Conservation (phyloP, 1,139 yeast species). For the Pichia sp. region DNA sequence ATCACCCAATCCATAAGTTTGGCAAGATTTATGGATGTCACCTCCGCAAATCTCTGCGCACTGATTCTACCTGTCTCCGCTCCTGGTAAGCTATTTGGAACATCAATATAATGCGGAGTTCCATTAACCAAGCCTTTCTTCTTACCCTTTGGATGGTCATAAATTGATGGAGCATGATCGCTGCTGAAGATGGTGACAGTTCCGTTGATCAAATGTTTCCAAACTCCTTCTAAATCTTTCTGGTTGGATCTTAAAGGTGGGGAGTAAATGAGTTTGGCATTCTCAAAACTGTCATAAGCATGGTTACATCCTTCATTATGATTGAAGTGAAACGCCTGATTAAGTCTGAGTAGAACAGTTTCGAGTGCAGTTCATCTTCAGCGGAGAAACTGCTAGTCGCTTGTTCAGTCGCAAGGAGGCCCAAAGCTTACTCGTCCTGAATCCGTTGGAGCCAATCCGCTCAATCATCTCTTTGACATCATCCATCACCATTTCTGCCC, state of each 20-base stretch:
- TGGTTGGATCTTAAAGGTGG: conserved; percentile 38
- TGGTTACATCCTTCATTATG: no score
- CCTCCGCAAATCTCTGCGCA: conserved; percentile 33
- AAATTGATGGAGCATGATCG: conserved; percentile 41
- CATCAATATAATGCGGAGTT: conserved; percentile 27
- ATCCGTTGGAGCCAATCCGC: no score
- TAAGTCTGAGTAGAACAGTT: no score
- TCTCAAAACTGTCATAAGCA: conserved; percentile 30
- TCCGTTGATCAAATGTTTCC: conserved; percentile 39
- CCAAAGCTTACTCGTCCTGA: no score
- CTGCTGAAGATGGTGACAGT: conserved; percentile 40
- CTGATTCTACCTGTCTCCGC: conserved; percentile 37
- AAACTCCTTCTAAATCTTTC: conserved; percentile 34
- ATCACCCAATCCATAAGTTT: conserved; percentile 65
- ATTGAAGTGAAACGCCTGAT: no score
- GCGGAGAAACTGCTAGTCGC: no score
- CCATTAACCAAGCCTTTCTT: conserved; percentile 32
- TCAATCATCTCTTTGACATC: no score
- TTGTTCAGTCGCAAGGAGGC: no score
- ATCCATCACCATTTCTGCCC: no score
- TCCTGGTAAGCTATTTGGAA: conserved; percentile 42
- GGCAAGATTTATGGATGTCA: conserved; percentile 32
- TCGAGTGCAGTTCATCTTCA: no score
- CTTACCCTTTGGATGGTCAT: conserved; percentile 34
- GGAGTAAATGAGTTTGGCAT: conserved; percentile 43